phyloP scores from a whole-genome alignment of 2,329 filamentous ascomycete genomes.

The Raffaelea ambrosiae region DNA sequence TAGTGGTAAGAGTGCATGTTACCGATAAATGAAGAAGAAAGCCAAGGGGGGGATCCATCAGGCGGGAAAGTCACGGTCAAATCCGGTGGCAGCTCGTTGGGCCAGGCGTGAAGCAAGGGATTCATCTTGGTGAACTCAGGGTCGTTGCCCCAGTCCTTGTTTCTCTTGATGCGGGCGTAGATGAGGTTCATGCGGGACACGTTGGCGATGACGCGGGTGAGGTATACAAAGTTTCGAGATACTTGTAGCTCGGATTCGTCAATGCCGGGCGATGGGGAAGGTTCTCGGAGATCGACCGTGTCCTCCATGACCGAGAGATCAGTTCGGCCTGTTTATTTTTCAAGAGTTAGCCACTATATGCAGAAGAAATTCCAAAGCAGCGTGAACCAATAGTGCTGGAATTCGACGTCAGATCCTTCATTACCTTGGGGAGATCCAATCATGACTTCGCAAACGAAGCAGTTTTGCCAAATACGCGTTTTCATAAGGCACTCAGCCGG shows the following conservation, averaged over 20 bases:
- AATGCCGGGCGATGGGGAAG: slow-evolving; percentile 52
- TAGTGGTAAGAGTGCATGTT: slow-evolving; percentile 89
- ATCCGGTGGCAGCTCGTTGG: slow-evolving; percentile 68
- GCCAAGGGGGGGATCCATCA: slow-evolving; percentile 73
- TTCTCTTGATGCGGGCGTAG: slow-evolving; percentile 61
- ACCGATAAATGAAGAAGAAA: slow-evolving; percentile 78
- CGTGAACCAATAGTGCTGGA: no score
- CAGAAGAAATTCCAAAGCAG: no score
- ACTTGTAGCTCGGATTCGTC: slow-evolving; percentile 69
- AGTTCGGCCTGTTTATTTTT: slow-evolving; percentile 50
- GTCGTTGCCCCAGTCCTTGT: slow-evolving; percentile 75
- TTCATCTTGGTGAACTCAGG: slow-evolving; percentile 76
- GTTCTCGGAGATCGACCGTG: slow-evolving; percentile 65
- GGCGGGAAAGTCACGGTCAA: slow-evolving; percentile 68
- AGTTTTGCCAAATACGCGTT: slow-evolving; percentile 81
- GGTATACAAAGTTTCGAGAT: slow-evolving; percentile 78
- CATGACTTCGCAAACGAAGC: slow-evolving; percentile 84
- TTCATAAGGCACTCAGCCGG: slow-evolving; percentile 73
- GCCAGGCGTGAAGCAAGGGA: slow-evolving; percentile 66
- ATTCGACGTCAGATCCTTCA: slow-evolving; percentile 7
- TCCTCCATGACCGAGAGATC: slow-evolving; percentile 70
- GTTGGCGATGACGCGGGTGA: slow-evolving; percentile 68
- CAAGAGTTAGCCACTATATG: no score
- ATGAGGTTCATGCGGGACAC: slow-evolving; percentile 69
- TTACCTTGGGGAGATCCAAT: slow-evolving; percentile 86